Conservation (phyloP, 2,329 filamentous ascomycete species). For the Penicillium polonicum region DNA sequence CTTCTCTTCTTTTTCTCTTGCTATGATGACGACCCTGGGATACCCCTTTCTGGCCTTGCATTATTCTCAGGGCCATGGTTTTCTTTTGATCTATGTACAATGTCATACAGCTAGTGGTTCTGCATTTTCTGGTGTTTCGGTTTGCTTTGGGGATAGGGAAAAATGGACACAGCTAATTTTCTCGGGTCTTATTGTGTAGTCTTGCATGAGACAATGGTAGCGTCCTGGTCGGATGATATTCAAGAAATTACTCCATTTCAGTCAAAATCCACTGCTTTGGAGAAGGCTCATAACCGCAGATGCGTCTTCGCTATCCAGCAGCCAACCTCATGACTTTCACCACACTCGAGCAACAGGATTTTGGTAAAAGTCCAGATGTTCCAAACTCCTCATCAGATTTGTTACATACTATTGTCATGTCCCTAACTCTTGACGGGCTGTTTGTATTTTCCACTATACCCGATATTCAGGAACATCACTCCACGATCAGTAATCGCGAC, state of each 20-base stretch:
- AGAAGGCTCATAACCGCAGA: background rate
- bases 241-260: background rate
- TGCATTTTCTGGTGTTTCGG: slow-evolving; percentile 11
- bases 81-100: slow-evolving; percentile 7
- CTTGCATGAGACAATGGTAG: background rate
- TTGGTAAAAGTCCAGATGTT: background rate
- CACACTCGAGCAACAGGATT: background rate
- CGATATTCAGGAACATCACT: slow-evolving; percentile 40
- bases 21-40: slow-evolving; percentile 12
- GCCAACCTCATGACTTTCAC: background rate
- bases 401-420: background rate
- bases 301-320: background rate
- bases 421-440: background rate
- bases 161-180: background rate
- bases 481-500: slow-evolving; percentile 45
- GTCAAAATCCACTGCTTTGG: background rate
- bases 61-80: slow-evolving; percentile 7
- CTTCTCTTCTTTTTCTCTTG: background rate
- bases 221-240: background rate
- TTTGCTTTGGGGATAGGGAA: background rate
- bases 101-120: slow-evolving; percentile 6
- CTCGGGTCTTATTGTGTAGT: background rate
- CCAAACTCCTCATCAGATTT: background rate
- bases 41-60: slow-evolving; percentile 10
- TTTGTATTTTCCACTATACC: slow-evolving; percentile 27